Percentiles rank a stretch among this genome's conserved stretches.
These are phyloP conservation scores for Trichoderma semiorbis DNA, from an alignment of 2,329 filamentous ascomycete genomes.

Conservation along the genomic window DNA sequence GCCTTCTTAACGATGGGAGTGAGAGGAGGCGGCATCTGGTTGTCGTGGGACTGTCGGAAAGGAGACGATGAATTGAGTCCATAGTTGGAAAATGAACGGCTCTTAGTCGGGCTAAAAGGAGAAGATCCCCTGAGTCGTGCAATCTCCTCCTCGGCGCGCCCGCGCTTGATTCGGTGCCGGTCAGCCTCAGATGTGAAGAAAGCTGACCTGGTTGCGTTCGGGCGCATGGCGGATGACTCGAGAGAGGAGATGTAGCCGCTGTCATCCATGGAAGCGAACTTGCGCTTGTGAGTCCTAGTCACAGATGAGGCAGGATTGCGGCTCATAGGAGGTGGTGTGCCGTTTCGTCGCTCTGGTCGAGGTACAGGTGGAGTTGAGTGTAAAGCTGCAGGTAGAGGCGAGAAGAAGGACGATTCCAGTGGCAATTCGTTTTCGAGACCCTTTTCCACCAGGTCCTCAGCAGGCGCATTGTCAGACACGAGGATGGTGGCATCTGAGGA, in stretches of 20 bases:
- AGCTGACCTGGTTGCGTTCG: constrained; percentile 59
- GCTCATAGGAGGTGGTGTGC: constrained; percentile 71
- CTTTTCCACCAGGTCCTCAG: constrained; percentile 49
- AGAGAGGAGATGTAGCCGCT: constrained; percentile 97
- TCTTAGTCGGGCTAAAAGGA: constrained; percentile 83
- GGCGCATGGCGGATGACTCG: constrained; percentile 81
- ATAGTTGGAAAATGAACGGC: constrained; percentile 51
- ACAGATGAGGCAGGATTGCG: constrained; percentile 62
- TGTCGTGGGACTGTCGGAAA: constrained; percentile 53
- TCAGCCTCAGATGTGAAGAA: constrained; percentile 76
- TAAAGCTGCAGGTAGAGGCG: constrained; percentile 67
- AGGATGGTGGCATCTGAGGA: constrained; percentile 78
- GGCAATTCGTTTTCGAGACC: constrained; percentile 37
- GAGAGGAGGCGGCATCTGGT: constrained; percentile 68
- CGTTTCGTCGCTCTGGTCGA: constrained; percentile 57
- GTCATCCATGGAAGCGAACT: constrained; percentile 76
- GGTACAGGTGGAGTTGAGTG: constrained; percentile 88
- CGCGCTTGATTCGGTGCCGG: constrained; percentile 77
- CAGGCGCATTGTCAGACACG: constrained; percentile 61
- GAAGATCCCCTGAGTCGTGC: constrained; percentile 87
- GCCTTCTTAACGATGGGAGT: constrained; percentile 86
- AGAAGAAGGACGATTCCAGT: constrained; percentile 57
- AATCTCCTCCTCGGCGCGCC: constrained; percentile 93
- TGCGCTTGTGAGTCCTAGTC: constrained; percentile 67
- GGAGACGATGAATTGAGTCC: constrained; percentile 65